Conservation (phyloP, 192 early-diverging fungal genomes). For the Martensiomyces pterosporus region DNA sequence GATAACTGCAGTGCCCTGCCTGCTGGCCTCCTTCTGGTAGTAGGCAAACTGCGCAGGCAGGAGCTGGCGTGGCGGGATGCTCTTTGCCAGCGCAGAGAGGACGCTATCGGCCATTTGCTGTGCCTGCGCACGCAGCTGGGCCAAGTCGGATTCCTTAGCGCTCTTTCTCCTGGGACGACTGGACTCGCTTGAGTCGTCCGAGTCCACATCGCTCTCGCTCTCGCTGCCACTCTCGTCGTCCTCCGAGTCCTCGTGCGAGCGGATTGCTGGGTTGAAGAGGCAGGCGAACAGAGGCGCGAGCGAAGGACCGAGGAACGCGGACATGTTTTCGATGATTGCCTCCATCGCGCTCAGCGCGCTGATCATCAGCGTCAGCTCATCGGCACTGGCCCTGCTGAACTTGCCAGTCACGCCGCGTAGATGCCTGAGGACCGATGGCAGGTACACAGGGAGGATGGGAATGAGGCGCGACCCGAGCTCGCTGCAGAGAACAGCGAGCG, state of each 20-base stretch:
- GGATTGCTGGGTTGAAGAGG: conserved; percentile 23
- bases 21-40: conserved; percentile 53
- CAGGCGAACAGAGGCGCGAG: conserved; percentile 34
- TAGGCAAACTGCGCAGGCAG: conserved; percentile 42
- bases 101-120: conserved; percentile 17
- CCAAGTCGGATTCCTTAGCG: background rate
- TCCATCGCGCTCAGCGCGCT: conserved; percentile 40
- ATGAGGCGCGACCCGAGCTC: conserved; percentile 75
- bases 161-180: no score
- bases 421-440: conserved; percentile 69
- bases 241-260: background rate
- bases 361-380: conserved; percentile 45
- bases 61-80: conserved; percentile 41
- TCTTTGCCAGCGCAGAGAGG: conserved; percentile 22
- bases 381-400: conserved; percentile 15
- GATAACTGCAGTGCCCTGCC: conserved; percentile 47
- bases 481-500: conserved; percentile 49
- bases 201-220: background rate
- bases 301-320: conserved; percentile 46
- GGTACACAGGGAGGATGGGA: conserved; percentile 76
- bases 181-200: conserved; percentile 1
- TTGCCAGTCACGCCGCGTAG: conserved; percentile 27
- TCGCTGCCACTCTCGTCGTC: no score
- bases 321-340: conserved; percentile 45
- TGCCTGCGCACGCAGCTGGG: conserved; percentile 20